Base-by-base conservation (phyloP, 257 asterid species). In the Plectranthus barbatus region DNA sequence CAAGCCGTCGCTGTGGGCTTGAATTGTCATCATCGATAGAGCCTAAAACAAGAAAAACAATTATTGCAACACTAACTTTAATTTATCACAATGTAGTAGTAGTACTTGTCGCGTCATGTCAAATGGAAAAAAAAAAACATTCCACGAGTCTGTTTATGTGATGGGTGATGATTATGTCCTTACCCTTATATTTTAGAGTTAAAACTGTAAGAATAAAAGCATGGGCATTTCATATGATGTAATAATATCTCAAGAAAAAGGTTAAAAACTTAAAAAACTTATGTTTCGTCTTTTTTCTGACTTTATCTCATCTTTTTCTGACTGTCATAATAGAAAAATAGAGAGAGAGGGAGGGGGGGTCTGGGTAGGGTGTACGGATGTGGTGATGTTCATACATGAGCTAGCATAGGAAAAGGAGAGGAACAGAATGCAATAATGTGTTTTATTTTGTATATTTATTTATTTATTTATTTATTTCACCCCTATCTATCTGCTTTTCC, bases 1-100 rank as follows among this genome's bases (percentile, higher is more conserved):
- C 49, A 92, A 74, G 2, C 74, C 72, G 3, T 72, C 75, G 18
- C 63, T 75, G 64, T 71, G 79, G 42, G 90, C 97, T 80, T 92
- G 99, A 18, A 89, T 72, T 51, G 95, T 83, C 84, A 92, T 82
- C 86, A 92, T 56, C 54, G 80, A 24, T 42, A 89, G 79, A n/a
- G 83, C 95, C 97, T 92, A 62, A 34, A 4, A 1, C n/a, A n/a
- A 17, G 15, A 5, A 11, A 55, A 12, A 23, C 18, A 69, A 51
- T 69, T 1, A 69, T 69, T 69, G 62, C 31, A 64, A 33, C 3
- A 12, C 46, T n/a, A n/a, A 1, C 11, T 55, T 68, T 66, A 44
- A 40, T 48, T 33, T 54, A 26, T 26, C 31, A 26, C n/a, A 26
- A 5, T 26, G 31, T 26, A 26, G 31, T 26, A 1, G 31, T 5